Evolutionary conservation across 1,139 yeast genomes (phyloP).

Genomic region (Debaryomycetaceae sp.): DNA sequence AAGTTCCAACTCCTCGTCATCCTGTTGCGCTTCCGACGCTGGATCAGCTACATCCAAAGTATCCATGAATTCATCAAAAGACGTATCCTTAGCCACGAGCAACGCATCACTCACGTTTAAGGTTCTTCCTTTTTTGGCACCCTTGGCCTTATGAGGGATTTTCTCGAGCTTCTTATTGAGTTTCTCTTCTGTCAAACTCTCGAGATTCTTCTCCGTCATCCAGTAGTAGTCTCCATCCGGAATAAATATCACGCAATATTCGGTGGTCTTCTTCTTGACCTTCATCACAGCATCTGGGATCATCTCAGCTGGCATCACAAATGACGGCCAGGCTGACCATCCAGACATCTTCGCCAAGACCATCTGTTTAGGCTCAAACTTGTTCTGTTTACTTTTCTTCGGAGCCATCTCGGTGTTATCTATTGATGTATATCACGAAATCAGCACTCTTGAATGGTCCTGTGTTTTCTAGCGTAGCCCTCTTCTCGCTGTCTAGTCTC

Average conservation of each 20-base stretch:
- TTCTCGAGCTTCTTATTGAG: constrained; percentile 26
- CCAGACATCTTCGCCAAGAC: constrained; percentile 49
- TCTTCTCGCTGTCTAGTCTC: neutral
- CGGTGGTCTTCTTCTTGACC: constrained; percentile 38
- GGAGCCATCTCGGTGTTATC: constrained; percentile 21
- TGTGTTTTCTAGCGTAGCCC: too few relatives aligned
- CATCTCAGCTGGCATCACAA: constrained; percentile 40
- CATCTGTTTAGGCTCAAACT: constrained; percentile 32
- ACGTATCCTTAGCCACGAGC: constrained; percentile 36
- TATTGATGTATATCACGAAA: neutral
- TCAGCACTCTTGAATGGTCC: too few relatives aligned
- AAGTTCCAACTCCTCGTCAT: constrained; percentile 27
- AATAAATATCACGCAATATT: constrained; percentile 44
- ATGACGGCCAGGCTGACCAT: constrained; percentile 50
- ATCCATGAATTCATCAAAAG: constrained; percentile 39
- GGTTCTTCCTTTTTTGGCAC: constrained; percentile 24
- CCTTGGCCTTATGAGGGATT: constrained; percentile 20
- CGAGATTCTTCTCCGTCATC: constrained; percentile 41
- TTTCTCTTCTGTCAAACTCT: constrained; percentile 27
- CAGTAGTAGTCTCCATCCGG: constrained; percentile 50
- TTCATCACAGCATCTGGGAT: constrained; percentile 37
- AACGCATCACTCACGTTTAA: constrained; percentile 38
- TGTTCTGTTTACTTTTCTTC: constrained; percentile 15
- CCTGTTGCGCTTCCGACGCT: constrained; percentile 25
- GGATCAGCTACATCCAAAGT: constrained; percentile 22